Evolutionary conservation across 73 alveolate genomes (phyloP), one percentile per base, ranked within the genome.

Genomic region (Durusdinium trenchii): DNA sequence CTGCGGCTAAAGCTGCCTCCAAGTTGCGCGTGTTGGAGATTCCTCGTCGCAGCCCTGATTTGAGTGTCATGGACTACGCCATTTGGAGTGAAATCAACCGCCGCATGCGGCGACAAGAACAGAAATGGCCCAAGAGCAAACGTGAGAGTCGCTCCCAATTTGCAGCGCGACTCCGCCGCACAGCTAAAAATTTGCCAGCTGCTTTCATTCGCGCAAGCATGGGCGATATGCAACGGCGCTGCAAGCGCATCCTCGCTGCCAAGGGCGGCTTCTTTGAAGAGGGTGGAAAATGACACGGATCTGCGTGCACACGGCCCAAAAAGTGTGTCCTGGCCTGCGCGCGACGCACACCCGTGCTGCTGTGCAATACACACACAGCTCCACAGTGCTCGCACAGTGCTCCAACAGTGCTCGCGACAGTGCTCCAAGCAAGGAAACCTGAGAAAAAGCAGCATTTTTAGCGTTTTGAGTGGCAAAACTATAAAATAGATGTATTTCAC

Each of bases 61-160:
- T 82, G 50, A 48, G 48, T 47, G 71, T 36, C 7, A 46, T 82
- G 92, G 92, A 82, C 35, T 82, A 30, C 35, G 57, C 71, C 92
- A 82, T 82, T 1, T 82, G 92, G 92, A 45, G 71, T 30, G 92
- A 82, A 48, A 82, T 82, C 92, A 82, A 82, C 71, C 92, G 92
- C 73, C 73, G 92, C 47, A 46, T 82, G 73, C 92, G 92, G 73
- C 92, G 50, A 9, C 92, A 82, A 50, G 92, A 82, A 48, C 71
- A 12, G 45, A 82, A 82, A 50, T 82, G 92, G 92, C 47, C 92
- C 40, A 36, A 23, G 32, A 43, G 50, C 30, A 82, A 82, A 71
- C 92, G 92, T 9, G 92, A 82, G 48, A 32, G 73, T 48, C 64
- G 69, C 36, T 43, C 81, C 18, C 81, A 67, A 3, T 67, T 67